Evolutionary conservation across 116 monocot genomes (phyloP).

Genomic region (Iris pallida): DNA sequence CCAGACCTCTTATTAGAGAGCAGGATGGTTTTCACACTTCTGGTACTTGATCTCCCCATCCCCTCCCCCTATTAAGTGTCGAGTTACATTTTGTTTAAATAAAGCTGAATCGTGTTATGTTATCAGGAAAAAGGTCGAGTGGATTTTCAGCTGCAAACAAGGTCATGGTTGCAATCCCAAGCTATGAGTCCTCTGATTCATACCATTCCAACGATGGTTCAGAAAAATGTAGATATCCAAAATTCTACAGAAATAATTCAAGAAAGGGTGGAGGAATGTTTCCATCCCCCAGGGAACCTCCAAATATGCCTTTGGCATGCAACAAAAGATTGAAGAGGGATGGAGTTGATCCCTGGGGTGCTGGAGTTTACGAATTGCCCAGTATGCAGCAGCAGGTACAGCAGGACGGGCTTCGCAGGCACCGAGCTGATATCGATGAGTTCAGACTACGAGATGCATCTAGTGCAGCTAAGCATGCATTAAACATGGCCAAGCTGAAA

Average conservation of each 20-base stretch:
- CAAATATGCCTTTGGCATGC: conserved; percentile 7
- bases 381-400: conserved; percentile 11
- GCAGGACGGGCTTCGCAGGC: conserved; percentile 21
- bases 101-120: conserved; percentile 12
- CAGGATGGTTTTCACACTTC: conserved; percentile 29
- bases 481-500: conserved; percentile 71
- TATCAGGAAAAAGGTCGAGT: conserved; percentile 49
- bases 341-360: not conserved
- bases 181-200: conserved; percentile 22
- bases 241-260: conserved; percentile 3
- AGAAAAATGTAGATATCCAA: conserved; percentile 11
- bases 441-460: conserved; percentile 67
- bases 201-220: conserved; percentile 16
- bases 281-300: conserved; percentile 10
- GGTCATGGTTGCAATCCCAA: not conserved
- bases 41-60: conserved; percentile 28
- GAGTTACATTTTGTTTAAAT: not conserved
- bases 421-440: conserved; percentile 44
- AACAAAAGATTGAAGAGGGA: conserved; percentile 16
- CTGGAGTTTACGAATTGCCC: conserved; percentile 9
- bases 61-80: too few species aligned
- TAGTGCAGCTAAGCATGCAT: conserved; percentile 64
- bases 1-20: conserved; percentile 37
- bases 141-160: conserved; percentile 23
- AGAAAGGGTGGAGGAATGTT: conserved; percentile 10